Conservation (phyloP, 352 stramenopile genomes). For the Pythium aquatile region DNA sequence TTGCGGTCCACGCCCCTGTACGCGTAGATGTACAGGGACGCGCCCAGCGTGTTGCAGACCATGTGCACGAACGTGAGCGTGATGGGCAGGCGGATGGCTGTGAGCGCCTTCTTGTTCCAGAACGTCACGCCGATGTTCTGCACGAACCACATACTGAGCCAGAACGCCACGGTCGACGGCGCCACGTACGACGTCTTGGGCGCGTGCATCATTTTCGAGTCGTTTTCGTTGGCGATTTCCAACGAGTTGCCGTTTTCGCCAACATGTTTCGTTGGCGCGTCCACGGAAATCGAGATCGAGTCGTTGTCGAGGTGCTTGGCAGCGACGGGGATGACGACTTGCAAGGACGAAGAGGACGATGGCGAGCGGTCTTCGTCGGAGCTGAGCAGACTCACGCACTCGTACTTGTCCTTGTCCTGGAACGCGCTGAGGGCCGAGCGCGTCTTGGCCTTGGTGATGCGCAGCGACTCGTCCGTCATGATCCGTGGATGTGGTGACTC, state of each 20-base stretch:
- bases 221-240: not conserved
- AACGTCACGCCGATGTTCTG: slow-evolving; percentile 95
- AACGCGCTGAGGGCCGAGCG: not conserved
- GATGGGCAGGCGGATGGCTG: slow-evolving; percentile 57
- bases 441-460: slow-evolving; percentile 1
- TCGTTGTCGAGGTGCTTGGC: not conserved
- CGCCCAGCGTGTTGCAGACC: slow-evolving; percentile 90
- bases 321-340: not conserved
- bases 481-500: not conserved
- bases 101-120: slow-evolving; percentile 94
- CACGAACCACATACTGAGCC: slow-evolving; percentile 84
- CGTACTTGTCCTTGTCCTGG: slow-evolving; percentile 17
- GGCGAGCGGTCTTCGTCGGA: not conserved
- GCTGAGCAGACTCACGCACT: slow-evolving; percentile 17
- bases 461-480: slow-evolving; percentile 7
- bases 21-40: slow-evolving; percentile 71
- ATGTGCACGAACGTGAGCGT: slow-evolving; percentile 94
- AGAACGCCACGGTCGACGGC: slow-evolving; percentile 66
- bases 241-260: not conserved
- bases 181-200: slow-evolving; percentile 71
- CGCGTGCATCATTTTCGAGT: not conserved
- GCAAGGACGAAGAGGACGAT: not conserved
- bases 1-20: slow-evolving; percentile 71
- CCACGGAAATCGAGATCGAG: not conserved
- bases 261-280: not conserved